A percentile compares a stretch with the other conserved stretches of the same genome.
Conservation (phyloP, 306 rosid genomes). For the Vigna radiata region DNA sequence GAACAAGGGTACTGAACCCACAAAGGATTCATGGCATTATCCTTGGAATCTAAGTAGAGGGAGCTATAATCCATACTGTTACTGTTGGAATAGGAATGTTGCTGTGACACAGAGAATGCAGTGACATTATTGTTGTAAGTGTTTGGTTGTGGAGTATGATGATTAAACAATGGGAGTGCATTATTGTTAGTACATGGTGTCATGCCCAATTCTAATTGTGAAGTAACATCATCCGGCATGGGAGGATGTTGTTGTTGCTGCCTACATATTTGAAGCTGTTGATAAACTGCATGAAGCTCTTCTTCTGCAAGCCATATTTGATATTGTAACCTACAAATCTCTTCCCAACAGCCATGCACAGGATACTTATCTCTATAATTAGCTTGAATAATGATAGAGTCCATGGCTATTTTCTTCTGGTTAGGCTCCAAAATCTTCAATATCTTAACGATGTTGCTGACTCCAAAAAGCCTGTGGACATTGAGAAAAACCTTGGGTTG, state of each 20-base stretch:
- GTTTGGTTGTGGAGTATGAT: slow-evolving; percentile 48
- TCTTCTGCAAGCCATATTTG: slow-evolving; percentile 58
- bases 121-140: slow-evolving; percentile 30
- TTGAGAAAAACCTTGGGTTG: slow-evolving; percentile 68
- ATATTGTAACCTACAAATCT: slow-evolving; percentile 55
- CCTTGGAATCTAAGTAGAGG: slow-evolving; percentile 57
- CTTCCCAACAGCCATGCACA: slow-evolving; percentile 69
- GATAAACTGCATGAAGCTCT: slow-evolving; percentile 64
- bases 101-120: slow-evolving; percentile 54
- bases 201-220: slow-evolving; percentile 73
- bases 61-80: slow-evolving; percentile 50
- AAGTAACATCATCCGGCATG: slow-evolving; percentile 52
- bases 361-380: slow-evolving; percentile 64
- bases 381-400: slow-evolving; percentile 68
- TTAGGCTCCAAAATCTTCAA: slow-evolving; percentile 52
- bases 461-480: slow-evolving; percentile 80
- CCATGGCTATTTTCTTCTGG: slow-evolving; percentile 64
- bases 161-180: slow-evolving; percentile 52
- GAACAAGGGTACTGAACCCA: slow-evolving; percentile 56
- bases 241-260: slow-evolving; percentile 53
- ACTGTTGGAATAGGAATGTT: slow-evolving; percentile 59
- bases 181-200: slow-evolving; percentile 43
- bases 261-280: slow-evolving; percentile 62
- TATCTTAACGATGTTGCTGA: slow-evolving; percentile 66
- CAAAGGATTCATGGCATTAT: slow-evolving; percentile 46